Conservation (phyloP, 2,329 filamentous ascomycete species). For the Orbilia javanica region DNA sequence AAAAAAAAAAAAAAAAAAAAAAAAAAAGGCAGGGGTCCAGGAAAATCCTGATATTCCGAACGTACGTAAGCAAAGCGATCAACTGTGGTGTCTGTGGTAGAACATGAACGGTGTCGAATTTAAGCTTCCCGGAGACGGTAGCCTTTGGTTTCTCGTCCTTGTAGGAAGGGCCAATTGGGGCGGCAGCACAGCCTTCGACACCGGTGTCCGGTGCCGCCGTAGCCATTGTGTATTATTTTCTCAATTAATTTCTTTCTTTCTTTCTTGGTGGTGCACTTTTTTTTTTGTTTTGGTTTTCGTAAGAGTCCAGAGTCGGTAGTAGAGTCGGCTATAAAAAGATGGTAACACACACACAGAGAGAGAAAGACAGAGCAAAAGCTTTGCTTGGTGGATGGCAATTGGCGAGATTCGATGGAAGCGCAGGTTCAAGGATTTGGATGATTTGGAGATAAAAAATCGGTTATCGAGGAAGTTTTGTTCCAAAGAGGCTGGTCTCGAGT, state of each 20-base stretch:
- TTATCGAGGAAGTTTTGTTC: constrained; percentile 21
- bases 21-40: too few species aligned
- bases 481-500: constrained; percentile 29
- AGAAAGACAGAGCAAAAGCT: too few species aligned
- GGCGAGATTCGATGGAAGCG: constrained; percentile 4
- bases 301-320: neutral
- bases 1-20: neutral
- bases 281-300: neutral
- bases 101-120: constrained; percentile 88
- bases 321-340: neutral
- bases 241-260: neutral
- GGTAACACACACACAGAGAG: neutral
- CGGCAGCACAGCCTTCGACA: constrained; percentile 57
- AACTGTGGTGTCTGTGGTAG: constrained; percentile 94
- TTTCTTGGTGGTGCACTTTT: too few species aligned
- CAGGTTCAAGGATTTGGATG: constrained; percentile 3
- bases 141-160: constrained; percentile 61
- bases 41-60: constrained; percentile 61
- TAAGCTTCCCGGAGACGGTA: constrained; percentile 80
- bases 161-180: constrained; percentile 62
- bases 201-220: constrained; percentile 46
- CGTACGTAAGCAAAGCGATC: constrained; percentile 96
- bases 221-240: constrained; percentile 30
- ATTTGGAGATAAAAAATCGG: constrained; percentile 23
- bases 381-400: neutral